Conservation (phyloP, 2,329 filamentous ascomycete genomes). For the Westerdykella sp. region DNA sequence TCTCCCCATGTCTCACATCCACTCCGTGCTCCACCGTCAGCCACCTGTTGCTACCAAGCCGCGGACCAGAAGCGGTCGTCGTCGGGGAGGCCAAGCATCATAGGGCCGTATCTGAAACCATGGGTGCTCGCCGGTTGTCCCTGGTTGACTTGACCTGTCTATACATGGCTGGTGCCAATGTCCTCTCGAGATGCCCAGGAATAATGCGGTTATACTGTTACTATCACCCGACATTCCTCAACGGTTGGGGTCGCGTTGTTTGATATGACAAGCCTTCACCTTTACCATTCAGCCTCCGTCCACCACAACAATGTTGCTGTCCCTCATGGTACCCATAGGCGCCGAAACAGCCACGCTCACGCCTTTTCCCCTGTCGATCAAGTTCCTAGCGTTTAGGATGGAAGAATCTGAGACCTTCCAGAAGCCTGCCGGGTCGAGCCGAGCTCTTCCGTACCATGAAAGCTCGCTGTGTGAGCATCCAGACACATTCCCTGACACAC, state of each 20-base stretch:
- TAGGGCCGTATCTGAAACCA: slow-evolving; percentile 31
- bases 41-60: neutral
- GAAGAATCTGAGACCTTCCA: slow-evolving; percentile 16
- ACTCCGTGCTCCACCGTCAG: neutral
- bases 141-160: slow-evolving; percentile 32
- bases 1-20: slow-evolving; percentile 1
- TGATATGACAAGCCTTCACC: slow-evolving; percentile 3
- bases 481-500: slow-evolving; percentile 7
- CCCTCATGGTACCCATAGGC: neutral
- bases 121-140: slow-evolving; percentile 19
- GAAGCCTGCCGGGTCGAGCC: slow-evolving; percentile 16
- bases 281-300: neutral
- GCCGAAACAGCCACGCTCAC: neutral
- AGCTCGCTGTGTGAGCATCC: slow-evolving; percentile 6
- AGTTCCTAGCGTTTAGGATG: slow-evolving; percentile 1
- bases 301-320: neutral
- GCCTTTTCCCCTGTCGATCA: neutral
- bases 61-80: slow-evolving; percentile 3
- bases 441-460: slow-evolving; percentile 1
- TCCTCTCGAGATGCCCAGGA: slow-evolving; percentile 13
- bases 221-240: slow-evolving; percentile 10
- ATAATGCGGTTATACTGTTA: slow-evolving; percentile 17
- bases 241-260: neutral
- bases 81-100: slow-evolving; percentile 11
- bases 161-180: slow-evolving; percentile 24